Base-by-base conservation (phyloP, 176 grass and related monocot species). In the Carex scoparia region DNA sequence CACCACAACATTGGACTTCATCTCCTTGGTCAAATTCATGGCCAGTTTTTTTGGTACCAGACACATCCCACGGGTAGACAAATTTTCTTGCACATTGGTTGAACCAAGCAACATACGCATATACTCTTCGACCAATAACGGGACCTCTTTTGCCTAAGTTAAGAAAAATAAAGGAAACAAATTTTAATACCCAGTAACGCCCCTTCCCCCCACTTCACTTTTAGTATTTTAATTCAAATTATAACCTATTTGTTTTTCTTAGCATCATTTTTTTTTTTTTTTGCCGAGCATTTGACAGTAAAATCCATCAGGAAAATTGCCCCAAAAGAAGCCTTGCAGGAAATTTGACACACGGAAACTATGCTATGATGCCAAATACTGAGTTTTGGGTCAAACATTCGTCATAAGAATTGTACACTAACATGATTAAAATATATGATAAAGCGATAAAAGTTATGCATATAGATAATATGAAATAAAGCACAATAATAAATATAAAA, bases 31-130 rank as follows among this genome's bases (percentile, higher is more conserved):
- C 58, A 94, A 59, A 79, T 79, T 74, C 32, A 81, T 84, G 10
- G 84, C 85, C 35, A 92, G 60, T 13, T 40, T 86, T 42, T 40
- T 91, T 44, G 92, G 89, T 79, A 92, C 89, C 84, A 92, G 59
- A 80, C 94, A 92, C 85, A 30, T 89, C 71, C 85, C 92, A 80
- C 89, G 85, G 6, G 79, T 87, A 7, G 84, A 88, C 51, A 97
- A 82, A 40, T 84, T 85, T 63, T 89, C 83, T 49, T 94, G 94
- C 81, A 92, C 60, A 38, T 54, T 46, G 59, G 80, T 63, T 51
- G 65, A 57, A n/a, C 1, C 48, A n/a, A 94, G 88, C 77, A 97
- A 79, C 74, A 78, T 30, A 63, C 66, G 80, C 88, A 94, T 88
- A 10, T 84, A 65, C 53, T 87, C 72, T 19, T 65, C 49, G 35